Conservation (phyloP, 2,329 filamentous ascomycete species). For the Dactylellina parvicollis region DNA sequence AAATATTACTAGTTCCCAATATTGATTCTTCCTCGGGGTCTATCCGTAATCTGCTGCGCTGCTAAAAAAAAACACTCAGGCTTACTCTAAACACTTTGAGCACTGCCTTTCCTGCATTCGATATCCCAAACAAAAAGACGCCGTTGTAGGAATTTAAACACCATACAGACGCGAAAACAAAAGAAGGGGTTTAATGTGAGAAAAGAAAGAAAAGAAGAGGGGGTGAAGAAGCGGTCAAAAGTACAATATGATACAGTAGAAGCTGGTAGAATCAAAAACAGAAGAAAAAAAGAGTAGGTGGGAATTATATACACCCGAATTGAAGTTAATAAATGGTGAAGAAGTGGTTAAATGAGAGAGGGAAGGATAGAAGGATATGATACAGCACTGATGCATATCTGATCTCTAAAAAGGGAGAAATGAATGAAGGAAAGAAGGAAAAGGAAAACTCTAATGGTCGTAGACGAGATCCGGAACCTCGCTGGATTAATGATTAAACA, state of each 20-base stretch:
- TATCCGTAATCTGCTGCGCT: background rate
- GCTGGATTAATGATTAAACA: conserved; percentile 19
- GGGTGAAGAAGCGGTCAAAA: conserved; percentile 11
- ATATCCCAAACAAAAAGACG: conserved; percentile 28
- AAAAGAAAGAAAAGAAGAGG: conserved; percentile 32
- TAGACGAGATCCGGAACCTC: background rate
- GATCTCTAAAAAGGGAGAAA: background rate
- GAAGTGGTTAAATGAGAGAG: conserved; percentile 1
- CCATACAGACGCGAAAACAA: conserved; percentile 16
- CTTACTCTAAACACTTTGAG: conserved; percentile 59
- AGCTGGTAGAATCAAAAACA: conserved; percentile 60
- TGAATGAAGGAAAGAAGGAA: background rate
- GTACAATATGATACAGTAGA: conserved; percentile 57
- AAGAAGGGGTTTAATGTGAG: conserved; percentile 13
- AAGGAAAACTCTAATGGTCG: conserved; percentile 9
- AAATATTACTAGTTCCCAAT: too few relatives aligned
- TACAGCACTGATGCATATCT: conserved; percentile 10
- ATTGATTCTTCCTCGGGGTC: too few relatives aligned
- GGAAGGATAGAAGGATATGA: background rate
- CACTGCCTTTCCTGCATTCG: conserved; percentile 34
- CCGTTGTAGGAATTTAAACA: conserved; percentile 17
- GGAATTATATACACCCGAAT: conserved; percentile 47
- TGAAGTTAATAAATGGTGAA: conserved; percentile 43
- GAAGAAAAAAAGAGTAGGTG: conserved; percentile 58
- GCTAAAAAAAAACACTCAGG: conserved; percentile 18